Evolutionary conservation across 768 basidiomycete genomes (phyloP).

Genomic region (Nidula microcarpa): DNA sequence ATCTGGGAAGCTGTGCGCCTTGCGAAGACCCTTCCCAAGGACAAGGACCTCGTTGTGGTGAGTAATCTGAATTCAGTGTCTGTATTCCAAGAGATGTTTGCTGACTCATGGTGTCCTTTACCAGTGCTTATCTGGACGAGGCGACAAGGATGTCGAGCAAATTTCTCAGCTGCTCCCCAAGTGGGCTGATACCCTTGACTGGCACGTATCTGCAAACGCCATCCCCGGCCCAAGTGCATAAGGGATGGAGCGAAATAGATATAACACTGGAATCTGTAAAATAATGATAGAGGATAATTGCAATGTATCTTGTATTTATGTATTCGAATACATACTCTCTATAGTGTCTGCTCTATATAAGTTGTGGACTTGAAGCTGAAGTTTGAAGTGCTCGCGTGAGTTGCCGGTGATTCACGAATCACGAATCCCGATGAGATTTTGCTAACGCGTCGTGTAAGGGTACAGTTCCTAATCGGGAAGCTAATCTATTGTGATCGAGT

Average conservation of each 20-base stretch:
- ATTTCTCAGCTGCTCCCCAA: constrained; percentile 93
- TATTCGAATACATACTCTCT: too few species aligned
- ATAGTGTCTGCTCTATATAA: too few species aligned
- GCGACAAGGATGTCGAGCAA: constrained; percentile 97
- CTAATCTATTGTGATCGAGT: constrained; percentile 10
- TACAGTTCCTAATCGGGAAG: constrained; percentile 13
- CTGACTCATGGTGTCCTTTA: not conserved
- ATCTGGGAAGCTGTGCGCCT: constrained; percentile 88
- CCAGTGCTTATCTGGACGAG: constrained; percentile 91
- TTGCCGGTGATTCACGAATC: too few species aligned
- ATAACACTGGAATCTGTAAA: too few species aligned
- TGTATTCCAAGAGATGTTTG: not conserved
- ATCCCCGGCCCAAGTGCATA: not conserved
- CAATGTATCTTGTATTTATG: too few species aligned
- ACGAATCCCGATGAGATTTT: too few species aligned
- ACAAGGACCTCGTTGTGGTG: constrained; percentile 87
- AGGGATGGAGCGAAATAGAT: not conserved
- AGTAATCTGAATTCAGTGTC: constrained; percentile 24
- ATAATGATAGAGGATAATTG: too few species aligned
- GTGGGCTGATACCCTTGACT: constrained; percentile 92
- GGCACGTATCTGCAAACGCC: constrained; percentile 65
- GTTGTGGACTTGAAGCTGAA: too few species aligned
- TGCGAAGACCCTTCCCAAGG: constrained; percentile 81
- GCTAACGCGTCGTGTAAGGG: too few species aligned
- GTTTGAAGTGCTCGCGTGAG: too few species aligned